Percentiles rank a stretch among this genome's conserved stretches.
Conservation (phyloP, 495 filamentous ascomycete genomes). For the Astrothelium macrocarpum region DNA sequence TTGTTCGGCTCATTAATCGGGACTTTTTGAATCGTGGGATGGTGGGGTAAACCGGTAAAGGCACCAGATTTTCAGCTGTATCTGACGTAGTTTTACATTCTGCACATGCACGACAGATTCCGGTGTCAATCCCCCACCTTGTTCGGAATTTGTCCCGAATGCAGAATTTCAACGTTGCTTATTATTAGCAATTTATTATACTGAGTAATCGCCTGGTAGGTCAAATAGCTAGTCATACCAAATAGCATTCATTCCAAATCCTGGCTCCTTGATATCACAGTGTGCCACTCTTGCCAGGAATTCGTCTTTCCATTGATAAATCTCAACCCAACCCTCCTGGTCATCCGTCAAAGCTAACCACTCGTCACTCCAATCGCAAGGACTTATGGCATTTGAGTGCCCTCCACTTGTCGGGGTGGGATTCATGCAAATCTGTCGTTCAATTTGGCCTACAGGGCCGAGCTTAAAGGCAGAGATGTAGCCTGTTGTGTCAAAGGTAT, state of each 20-base stretch:
- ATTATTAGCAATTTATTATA: too few species aligned
- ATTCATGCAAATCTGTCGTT: constrained; percentile 66
- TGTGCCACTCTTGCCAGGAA: constrained; percentile 64
- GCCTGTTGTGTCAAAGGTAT: constrained; percentile 57
- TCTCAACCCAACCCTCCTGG: constrained; percentile 74
- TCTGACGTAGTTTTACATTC: neutral
- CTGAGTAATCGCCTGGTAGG: too few species aligned
- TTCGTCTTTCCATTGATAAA: constrained; percentile 74
- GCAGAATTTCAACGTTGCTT: neutral
- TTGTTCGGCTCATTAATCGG: neutral
- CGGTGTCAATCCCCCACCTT: neutral
- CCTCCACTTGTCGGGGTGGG: constrained; percentile 78
- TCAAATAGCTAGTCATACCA: constrained; percentile 63
- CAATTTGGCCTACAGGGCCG: constrained; percentile 54
- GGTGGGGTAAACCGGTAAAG: neutral
- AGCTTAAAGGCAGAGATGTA: constrained; percentile 73
- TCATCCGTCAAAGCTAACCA: constrained; percentile 80
- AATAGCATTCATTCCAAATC: constrained; percentile 84
- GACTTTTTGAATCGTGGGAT: neutral
- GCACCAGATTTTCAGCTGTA: neutral
- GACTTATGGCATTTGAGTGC: constrained; percentile 73
- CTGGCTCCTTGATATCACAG: constrained; percentile 64
- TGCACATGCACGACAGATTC: neutral
- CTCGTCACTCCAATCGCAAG: constrained; percentile 72
- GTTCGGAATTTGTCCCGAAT: too few species aligned